These are phyloP conservation scores for Plasmodium ovale DNA, from an alignment of 169 alveolate genomes.

Conservation along the genomic window DNA sequence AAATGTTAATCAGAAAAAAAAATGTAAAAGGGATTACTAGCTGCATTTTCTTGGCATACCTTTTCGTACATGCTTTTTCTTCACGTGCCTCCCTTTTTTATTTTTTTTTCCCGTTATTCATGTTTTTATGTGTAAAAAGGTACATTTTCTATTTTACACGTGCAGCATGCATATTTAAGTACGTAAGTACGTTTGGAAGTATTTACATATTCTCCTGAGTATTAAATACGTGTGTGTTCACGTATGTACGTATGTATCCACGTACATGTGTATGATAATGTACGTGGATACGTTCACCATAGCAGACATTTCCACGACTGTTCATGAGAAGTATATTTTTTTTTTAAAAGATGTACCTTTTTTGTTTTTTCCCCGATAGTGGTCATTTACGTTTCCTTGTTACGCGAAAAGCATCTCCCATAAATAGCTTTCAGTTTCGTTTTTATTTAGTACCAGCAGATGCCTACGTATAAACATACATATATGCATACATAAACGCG, in stretches of 20 bases:
- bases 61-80: too few relatives aligned
- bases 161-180: too few relatives aligned
- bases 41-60: too few relatives aligned
- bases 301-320: not conserved
- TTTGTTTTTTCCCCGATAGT: not conserved
- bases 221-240: not conserved
- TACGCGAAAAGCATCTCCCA: not conserved
- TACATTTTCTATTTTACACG: too few relatives aligned
- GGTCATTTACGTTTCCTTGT: not conserved
- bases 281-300: too few relatives aligned
- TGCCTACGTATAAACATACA: not conserved
- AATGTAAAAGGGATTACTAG: too few relatives aligned
- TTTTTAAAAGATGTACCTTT: not conserved
- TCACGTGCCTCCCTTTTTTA: too few relatives aligned
- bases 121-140: too few relatives aligned
- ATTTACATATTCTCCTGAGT: not conserved
- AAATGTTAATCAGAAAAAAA: too few relatives aligned
- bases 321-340: not conserved
- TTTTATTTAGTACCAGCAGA: not conserved
- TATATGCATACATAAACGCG: not conserved
- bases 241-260: not conserved
- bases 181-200: too few relatives aligned
- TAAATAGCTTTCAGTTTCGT: not conserved
- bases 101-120: too few relatives aligned
- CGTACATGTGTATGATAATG: not conserved